A percentile compares a stretch with the other conserved stretches of the same genome.
Conservation (phyloP, 2,329 filamentous ascomycete genomes). For the Fusarium oligoseptatum region DNA sequence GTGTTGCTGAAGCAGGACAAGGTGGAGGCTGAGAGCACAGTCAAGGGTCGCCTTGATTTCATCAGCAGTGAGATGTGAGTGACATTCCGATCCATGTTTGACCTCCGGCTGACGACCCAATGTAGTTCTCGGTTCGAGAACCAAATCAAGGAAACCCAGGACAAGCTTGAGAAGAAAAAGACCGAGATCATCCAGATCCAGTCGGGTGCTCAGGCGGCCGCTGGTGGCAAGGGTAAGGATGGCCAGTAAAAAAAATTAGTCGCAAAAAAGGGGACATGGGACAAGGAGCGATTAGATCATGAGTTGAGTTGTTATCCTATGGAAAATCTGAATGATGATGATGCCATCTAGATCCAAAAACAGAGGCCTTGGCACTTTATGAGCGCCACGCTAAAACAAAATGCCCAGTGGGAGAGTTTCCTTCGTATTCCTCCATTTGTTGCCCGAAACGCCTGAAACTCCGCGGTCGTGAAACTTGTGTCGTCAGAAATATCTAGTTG, state of each 20-base stretch:
- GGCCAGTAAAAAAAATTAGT: slow-evolving; percentile 28
- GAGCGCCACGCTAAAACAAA: slow-evolving; percentile 35
- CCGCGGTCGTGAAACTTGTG: slow-evolving; percentile 33
- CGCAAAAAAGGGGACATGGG: slow-evolving; percentile 15
- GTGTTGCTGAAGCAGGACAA: slow-evolving; percentile 96
- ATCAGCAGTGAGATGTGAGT: slow-evolving; percentile 93
- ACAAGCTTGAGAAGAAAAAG: slow-evolving; percentile 71
- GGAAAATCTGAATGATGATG: slow-evolving; percentile 39
- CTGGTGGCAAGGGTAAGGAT: slow-evolving; percentile 50
- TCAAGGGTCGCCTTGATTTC: slow-evolving; percentile 90
- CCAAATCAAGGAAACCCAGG: slow-evolving; percentile 68
- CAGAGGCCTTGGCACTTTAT: slow-evolving; percentile 19
- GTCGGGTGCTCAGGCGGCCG: slow-evolving; percentile 61
- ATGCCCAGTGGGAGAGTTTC: slow-evolving; percentile 16
- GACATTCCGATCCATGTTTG: background rate
- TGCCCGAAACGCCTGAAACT: slow-evolving; percentile 38
- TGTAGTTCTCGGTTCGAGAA: slow-evolving; percentile 58
- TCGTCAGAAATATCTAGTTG: slow-evolving; percentile 40
- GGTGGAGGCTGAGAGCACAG: slow-evolving; percentile 88
- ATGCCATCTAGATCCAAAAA: slow-evolving; percentile 38
- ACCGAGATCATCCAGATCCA: slow-evolving; percentile 70
- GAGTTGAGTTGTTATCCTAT: slow-evolving; percentile 49
- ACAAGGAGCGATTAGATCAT: slow-evolving; percentile 39
- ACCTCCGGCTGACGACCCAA: slow-evolving; percentile 27
- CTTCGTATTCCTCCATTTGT: slow-evolving; percentile 9